Conservation (phyloP, 768 basidiomycete genomes). For the Brasilioporus rufonigricans region DNA sequence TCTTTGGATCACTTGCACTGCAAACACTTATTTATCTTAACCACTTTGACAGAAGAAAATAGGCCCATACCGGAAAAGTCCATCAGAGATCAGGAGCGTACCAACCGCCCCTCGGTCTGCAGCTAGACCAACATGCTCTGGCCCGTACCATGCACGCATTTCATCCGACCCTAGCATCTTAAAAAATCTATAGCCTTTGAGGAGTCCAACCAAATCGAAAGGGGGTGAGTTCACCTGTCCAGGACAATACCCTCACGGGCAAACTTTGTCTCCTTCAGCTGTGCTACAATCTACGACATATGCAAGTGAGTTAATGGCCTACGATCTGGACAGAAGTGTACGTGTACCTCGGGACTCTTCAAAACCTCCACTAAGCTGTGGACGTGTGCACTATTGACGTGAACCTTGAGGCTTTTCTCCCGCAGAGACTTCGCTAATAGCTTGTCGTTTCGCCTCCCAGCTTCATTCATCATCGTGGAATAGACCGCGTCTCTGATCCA, state of each 20-base stretch:
- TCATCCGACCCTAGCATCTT: constrained; percentile 96
- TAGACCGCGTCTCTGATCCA: constrained; percentile 91
- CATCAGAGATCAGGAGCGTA: constrained; percentile 91
- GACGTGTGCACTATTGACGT: constrained; percentile 90
- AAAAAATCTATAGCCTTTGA: constrained; percentile 67
- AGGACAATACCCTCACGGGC: constrained; percentile 89
- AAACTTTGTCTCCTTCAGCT: constrained; percentile 94
- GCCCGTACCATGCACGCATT: constrained; percentile 98
- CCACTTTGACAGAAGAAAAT: neutral
- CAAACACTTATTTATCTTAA: neutral
- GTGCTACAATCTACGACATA: constrained; percentile 56
- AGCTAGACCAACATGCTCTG: constrained; percentile 89
- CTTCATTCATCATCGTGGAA: constrained; percentile 81
- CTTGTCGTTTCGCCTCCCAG: constrained; percentile 79
- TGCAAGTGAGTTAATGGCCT: neutral
- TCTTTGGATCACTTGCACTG: constrained; percentile 77
- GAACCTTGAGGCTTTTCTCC: constrained; percentile 87
- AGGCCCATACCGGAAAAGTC: constrained; percentile 74
- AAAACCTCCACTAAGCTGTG: constrained; percentile 94
- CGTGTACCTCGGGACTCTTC: constrained; percentile 89
- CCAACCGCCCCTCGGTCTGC: constrained; percentile 93
- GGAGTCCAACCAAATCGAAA: neutral
- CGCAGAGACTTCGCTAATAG: constrained; percentile 67
- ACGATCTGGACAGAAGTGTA: constrained; percentile 32
- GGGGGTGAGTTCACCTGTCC: constrained; percentile 58